phyloP scores from a whole-genome alignment of 106 monocot species.

The Narthecium ossifragum region DNA sequence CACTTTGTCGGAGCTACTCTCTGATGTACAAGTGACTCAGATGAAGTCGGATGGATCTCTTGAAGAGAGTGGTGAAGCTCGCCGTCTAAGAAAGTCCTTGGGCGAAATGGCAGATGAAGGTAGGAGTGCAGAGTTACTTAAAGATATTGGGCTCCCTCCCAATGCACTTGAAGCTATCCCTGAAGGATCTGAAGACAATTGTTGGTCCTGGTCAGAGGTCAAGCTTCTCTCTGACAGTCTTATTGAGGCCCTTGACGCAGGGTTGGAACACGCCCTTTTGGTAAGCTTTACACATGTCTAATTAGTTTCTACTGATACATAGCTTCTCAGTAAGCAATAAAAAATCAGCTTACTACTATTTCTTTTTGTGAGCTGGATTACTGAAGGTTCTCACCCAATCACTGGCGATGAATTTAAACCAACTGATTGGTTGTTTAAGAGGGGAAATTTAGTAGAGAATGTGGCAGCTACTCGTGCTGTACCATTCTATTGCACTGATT shows the following conservation, averaged over 20 bases:
- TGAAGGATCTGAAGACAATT: slow-evolving; percentile 58
- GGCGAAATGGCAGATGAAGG: slow-evolving; percentile 83
- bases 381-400: too few relatives aligned
- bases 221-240: slow-evolving; percentile 70
- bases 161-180: slow-evolving; percentile 61
- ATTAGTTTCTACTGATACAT: too few relatives aligned
- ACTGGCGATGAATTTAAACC: too few relatives aligned
- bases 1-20: slow-evolving; percentile 95
- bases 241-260: slow-evolving; percentile 93
- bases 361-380: too few relatives aligned
- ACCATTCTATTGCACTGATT: too few relatives aligned
- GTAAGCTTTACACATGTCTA: slow-evolving; percentile 59
- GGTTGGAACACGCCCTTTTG: slow-evolving; percentile 84
- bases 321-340: too few relatives aligned
- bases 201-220: slow-evolving; percentile 89
- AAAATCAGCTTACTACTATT: too few relatives aligned
- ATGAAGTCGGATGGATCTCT: slow-evolving; percentile 96
- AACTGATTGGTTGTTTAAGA: too few relatives aligned
- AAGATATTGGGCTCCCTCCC: slow-evolving; percentile 61
- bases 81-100: slow-evolving; percentile 82
- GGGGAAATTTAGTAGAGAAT: too few relatives aligned
- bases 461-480: too few relatives aligned
- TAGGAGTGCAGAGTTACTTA: slow-evolving; percentile 34
- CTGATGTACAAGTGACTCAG: slow-evolving; percentile 96
- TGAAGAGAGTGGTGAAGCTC: slow-evolving; percentile 98